Percentiles rank a stretch among this genome's conserved stretches.
Evolutionary conservation across 768 basidiomycete genomes (phyloP).

Genomic region (Phaeolepiota aurea): DNA sequence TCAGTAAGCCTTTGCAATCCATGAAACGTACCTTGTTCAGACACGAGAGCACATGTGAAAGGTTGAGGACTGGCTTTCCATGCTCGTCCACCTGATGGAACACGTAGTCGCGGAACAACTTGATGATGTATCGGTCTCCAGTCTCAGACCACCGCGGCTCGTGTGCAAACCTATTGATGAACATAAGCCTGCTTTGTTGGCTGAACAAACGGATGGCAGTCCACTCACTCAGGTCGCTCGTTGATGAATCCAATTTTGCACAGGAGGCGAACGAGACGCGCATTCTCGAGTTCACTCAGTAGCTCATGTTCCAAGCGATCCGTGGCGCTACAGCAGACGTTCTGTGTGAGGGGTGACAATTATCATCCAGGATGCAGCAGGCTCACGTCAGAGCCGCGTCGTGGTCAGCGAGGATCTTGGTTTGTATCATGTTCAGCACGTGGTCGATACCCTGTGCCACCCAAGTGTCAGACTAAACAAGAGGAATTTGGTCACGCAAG

Average conservation of each 20-base stretch:
- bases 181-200: not conserved
- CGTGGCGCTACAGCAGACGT: slow-evolving; percentile 41
- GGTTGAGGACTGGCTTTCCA: slow-evolving; percentile 82
- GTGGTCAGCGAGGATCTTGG: slow-evolving; percentile 67
- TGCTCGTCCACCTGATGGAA: slow-evolving; percentile 95
- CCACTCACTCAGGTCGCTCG: slow-evolving; percentile 90
- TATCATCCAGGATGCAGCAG: not conserved
- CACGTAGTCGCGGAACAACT: slow-evolving; percentile 95
- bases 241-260: slow-evolving; percentile 98
- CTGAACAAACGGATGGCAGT: slow-evolving; percentile 1
- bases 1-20: not conserved
- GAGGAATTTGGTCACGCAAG: too few relatives aligned
- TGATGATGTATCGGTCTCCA: slow-evolving; percentile 95
- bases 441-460: slow-evolving; percentile 60
- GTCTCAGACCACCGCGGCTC: slow-evolving; percentile 98
- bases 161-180: slow-evolving; percentile 72
- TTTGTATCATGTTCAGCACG: slow-evolving; percentile 72
- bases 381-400: slow-evolving; percentile 75
- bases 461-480: slow-evolving; percentile 1
- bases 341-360: not conserved
- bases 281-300: slow-evolving; percentile 88
- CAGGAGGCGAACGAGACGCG: slow-evolving; percentile 78
- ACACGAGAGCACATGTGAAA: slow-evolving; percentile 86
- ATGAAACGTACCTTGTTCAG: slow-evolving; percentile 73
- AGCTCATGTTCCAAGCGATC: slow-evolving; percentile 83